Evolutionary conservation across 202 grass and related monocot genomes (phyloP), one percentile per base, ranked within the genome.

Genomic region (Cymbopogon flexuosus): DNA sequence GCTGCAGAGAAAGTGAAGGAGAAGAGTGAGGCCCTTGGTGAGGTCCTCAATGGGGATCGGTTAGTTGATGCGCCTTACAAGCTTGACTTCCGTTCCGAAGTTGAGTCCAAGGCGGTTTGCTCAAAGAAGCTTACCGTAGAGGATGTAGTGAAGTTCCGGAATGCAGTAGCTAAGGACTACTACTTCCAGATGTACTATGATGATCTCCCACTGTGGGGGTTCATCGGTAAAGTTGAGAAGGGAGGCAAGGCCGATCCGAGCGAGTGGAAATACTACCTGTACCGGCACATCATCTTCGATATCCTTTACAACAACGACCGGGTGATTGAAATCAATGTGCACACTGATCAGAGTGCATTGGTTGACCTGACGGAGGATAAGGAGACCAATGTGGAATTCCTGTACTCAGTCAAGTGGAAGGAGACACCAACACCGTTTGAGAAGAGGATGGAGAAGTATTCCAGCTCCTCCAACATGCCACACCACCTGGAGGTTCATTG

Each of bases 121-220:
- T 81, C 90, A 0, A 94, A 88, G 90, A 85, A 92, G 58, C 92
- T 97, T 51, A 84, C 72, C 15, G 84, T 81, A 73, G 92, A 94
- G 75, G 95, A 94, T 35, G 95, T 91, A 63, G 75, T 51, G 45
- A 94, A 86, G 86, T 97, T 97, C 72, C 85, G 90, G 56, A 72
- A 54, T 29, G 88, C 92, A 6, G 92, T 93, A 43, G 83, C 72
- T 1, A 97, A 97, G 87, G 92, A 97, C 81, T 97, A 97, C 68
- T 93, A 97, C 88, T 94, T 97, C 81, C 92, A 97, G 79, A 97
- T 97, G 95, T 97, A 97, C 79, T 97, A 92, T 12, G 95, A 97
- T 58, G 95, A 97, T 57, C 91, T 97, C 72, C 95, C 95, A 18
- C 78, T 97, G 2, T 97, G 95, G 95, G 95, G 92, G 8, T 97